Evolutionary conservation across 495 filamentous ascomycete species (phyloP), one percentile per base, ranked within the genome.

Genomic region (Cercophora scortea): DNA sequence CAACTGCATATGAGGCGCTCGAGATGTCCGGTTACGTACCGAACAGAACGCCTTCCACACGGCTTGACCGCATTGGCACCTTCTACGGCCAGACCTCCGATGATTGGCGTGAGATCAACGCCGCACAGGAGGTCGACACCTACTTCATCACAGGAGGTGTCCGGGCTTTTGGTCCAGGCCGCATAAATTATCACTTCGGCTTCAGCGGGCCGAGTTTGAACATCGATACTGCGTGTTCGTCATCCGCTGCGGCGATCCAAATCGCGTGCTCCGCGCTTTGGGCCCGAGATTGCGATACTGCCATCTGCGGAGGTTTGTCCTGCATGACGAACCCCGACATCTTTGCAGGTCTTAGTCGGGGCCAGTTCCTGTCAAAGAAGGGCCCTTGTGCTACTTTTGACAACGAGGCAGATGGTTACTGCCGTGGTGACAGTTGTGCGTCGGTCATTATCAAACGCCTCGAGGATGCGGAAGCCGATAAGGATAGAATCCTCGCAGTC

Each of bases 51-150:
- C 88, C 87, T 0, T 90, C 89, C 1, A 93, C 89, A 0, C 82
- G 85, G 57, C 74, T 89, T 15, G 84, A 93, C 63, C 81, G 91
- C 5, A 87, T 95, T 48, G 91, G 90, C 25, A 90, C 88, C 15
- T 96, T 95, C 66, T 94, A 94, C 63, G 91, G 91, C 42, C 88
- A 91, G 71, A 93, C 91, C 1, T 91, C 87, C 55, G 89, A 95
- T 51, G 91, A 96, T 56, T 95, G 89, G 77, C 82, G 87, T 68
- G 91, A 95, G 58, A 86, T 94, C 56, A 94, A 94, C 65, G 88
- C 86, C 45, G 85, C 86, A 13, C 84, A 96, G 60, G 88, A 95
- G 53, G 84, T 96, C 51, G 90, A 95, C 65, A 95, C 90, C 1
- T 96, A 95, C 65, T 95, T 84, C 70, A 95, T 95, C 62, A 89